These are phyloP conservation scores for Russula ochroleuca DNA, from an alignment of 768 basidiomycete species.

Conservation along the genomic window DNA sequence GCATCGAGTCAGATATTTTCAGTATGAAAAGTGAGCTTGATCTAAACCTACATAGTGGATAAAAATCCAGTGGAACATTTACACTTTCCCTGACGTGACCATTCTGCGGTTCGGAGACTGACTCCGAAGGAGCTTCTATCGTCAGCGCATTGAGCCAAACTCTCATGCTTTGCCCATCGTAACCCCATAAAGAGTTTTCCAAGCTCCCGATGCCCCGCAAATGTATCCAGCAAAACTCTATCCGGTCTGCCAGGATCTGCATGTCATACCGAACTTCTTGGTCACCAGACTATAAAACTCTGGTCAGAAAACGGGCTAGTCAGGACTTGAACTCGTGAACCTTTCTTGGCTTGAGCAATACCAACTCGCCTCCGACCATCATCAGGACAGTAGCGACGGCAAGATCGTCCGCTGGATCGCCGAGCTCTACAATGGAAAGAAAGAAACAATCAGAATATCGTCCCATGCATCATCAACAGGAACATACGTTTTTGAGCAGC, in stretches of 20 bases:
- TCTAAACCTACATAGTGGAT: conserved; percentile 76
- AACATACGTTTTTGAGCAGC: conserved; percentile 82
- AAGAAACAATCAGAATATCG: conserved; percentile 8
- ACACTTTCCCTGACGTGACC: conserved; percentile 87
- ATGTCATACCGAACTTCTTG: conserved; percentile 96
- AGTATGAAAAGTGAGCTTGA: conserved; percentile 11
- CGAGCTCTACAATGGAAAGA: conserved; percentile 59
- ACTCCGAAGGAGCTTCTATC: conserved; percentile 56
- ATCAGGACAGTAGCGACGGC: conserved; percentile 93
- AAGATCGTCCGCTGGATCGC: conserved; percentile 90
- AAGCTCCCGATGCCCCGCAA: conserved; percentile 86
- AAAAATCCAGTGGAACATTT: conserved; percentile 88
- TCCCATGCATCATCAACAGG: background rate
- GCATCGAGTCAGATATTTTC: conserved; percentile 12
- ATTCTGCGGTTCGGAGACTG: conserved; percentile 35
- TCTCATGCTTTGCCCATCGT: conserved; percentile 82
- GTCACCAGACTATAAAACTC: conserved; percentile 55
- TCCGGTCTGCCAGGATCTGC: conserved; percentile 93
- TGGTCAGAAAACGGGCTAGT: background rate
- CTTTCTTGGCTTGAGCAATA: conserved; percentile 85
- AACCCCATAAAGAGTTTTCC: conserved; percentile 98
- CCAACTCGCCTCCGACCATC: conserved; percentile 88
- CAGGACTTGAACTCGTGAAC: conserved; percentile 36
- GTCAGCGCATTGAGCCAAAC: conserved; percentile 96
- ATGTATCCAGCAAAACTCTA: conserved; percentile 99